Conservation (phyloP, 225 moss, liverwort and hornwort species). For the Bryoerythrophyllum caledonicum region DNA sequence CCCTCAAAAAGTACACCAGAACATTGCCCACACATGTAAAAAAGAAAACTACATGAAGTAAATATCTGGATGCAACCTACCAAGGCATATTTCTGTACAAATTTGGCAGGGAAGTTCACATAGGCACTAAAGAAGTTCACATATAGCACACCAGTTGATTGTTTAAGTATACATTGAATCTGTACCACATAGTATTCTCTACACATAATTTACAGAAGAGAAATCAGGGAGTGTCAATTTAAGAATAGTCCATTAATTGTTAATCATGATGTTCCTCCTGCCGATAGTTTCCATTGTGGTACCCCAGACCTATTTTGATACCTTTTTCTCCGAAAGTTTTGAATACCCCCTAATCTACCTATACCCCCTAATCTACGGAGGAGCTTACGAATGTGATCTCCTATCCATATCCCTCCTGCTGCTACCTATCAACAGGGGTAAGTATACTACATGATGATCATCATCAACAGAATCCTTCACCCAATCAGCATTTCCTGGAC, state of each 20-base stretch:
- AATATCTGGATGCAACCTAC: background rate
- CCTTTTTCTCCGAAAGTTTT: too few species aligned
- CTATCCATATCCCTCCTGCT: slow-evolving; percentile 33
- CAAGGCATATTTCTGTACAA: slow-evolving; percentile 5
- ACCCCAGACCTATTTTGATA: too few species aligned
- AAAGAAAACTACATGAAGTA: background rate
- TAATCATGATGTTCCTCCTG: too few species aligned
- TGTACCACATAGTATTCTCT: slow-evolving; percentile 35
- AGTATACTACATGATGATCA: slow-evolving; percentile 16
- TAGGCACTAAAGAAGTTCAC: too few species aligned
- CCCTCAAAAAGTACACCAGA: too few species aligned
- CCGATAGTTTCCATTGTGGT: background rate
- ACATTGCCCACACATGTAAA: too few species aligned
- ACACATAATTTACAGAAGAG: slow-evolving; percentile 30
- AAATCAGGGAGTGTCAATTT: background rate
- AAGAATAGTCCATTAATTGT: slow-evolving; percentile 13
- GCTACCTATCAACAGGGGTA: slow-evolving; percentile 27
- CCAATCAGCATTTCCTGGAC: slow-evolving; percentile 47
- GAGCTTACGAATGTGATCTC: slow-evolving; percentile 56
- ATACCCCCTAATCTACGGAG: slow-evolving; percentile 13
- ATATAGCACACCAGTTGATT: slow-evolving; percentile 6
- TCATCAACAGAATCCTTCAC: background rate
- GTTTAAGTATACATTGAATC: slow-evolving; percentile 36
- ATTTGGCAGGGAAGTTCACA: background rate
- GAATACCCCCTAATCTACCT: too few species aligned